phyloP scores from a whole-genome alignment of 2,329 filamentous ascomycete genomes.

The Colletotrichum incanum region DNA sequence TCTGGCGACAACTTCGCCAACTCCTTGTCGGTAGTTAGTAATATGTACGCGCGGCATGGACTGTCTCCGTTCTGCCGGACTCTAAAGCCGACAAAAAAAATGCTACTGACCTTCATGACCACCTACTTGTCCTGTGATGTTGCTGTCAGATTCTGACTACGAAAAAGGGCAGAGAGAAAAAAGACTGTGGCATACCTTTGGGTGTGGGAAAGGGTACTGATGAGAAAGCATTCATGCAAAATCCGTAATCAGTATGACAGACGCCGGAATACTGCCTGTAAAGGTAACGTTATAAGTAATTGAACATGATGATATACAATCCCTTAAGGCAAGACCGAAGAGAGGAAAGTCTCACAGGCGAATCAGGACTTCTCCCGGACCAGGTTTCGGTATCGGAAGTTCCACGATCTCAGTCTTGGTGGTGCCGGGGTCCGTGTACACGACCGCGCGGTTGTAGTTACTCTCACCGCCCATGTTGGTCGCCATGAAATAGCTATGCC shows the following conservation, averaged over 20 bases:
- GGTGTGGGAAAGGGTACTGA: constrained; percentile 41
- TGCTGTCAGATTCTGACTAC: constrained; percentile 16
- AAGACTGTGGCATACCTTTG: constrained; percentile 17
- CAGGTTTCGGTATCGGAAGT: constrained; percentile 46
- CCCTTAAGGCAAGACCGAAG: neutral
- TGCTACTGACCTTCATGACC: constrained; percentile 44
- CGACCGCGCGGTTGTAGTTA: constrained; percentile 45
- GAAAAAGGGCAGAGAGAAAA: neutral
- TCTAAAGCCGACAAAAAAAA: neutral
- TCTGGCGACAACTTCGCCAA: constrained; percentile 44
- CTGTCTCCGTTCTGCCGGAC: constrained; percentile 1
- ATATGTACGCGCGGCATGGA: neutral
- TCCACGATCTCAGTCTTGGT: constrained; percentile 48
- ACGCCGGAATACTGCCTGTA: constrained; percentile 47
- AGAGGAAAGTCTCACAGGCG: constrained; percentile 43
- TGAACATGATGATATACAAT: neutral
- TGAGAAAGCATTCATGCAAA: constrained; percentile 46
- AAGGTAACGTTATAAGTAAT: neutral
- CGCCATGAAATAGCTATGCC: constrained; percentile 27
- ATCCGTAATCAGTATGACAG: constrained; percentile 49
- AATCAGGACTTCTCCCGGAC: constrained; percentile 47
- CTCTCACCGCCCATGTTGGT: constrained; percentile 36
- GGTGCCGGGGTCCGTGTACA: constrained; percentile 48
- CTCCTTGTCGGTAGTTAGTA: neutral
- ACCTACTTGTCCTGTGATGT: constrained; percentile 43